Percentiles rank a stretch among this genome's conserved stretches.
These are phyloP conservation scores for Pseudocercospora macadamiae DNA, from an alignment of 2,329 filamentous ascomycete genomes.

Conservation along the genomic window DNA sequence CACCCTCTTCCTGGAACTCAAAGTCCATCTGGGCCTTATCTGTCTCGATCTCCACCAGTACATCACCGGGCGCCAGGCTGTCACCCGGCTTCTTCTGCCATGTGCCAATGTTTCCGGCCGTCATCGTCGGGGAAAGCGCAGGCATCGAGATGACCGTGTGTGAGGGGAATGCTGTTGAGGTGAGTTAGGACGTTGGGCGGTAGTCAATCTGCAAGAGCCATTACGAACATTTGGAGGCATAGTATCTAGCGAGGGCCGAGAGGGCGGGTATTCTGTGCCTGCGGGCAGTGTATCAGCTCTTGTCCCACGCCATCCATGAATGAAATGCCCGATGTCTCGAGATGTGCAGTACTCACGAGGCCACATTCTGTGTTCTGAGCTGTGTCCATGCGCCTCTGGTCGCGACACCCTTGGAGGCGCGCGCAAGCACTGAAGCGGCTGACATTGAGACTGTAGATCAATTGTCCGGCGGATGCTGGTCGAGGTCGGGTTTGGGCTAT, in stretches of 20 bases:
- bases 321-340: neutral
- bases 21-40: constrained; percentile 99
- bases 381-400: constrained; percentile 37
- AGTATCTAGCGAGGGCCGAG: constrained; percentile 65
- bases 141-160: constrained; percentile 98
- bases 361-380: constrained; percentile 37
- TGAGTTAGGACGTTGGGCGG: constrained; percentile 35
- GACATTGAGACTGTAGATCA: constrained; percentile 59
- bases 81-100: constrained; percentile 99
- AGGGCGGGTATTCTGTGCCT: constrained; percentile 55
- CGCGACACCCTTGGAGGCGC: constrained; percentile 49
- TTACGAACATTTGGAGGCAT: constrained; percentile 68
- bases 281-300: constrained; percentile 21
- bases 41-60: constrained; percentile 82
- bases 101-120: constrained; percentile 88
- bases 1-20: constrained; percentile 97
- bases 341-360: neutral
- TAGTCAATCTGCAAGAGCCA: neutral
- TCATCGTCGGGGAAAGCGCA: constrained; percentile 97
- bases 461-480: constrained; percentile 1
- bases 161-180: constrained; percentile 79
- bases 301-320: neutral
- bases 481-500: neutral
- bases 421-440: constrained; percentile 52
- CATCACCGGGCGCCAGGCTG: constrained; percentile 83